Evolutionary conservation across 2,329 filamentous ascomycete species (phyloP).

Genomic region (Tolypocladium endophyticum): DNA sequence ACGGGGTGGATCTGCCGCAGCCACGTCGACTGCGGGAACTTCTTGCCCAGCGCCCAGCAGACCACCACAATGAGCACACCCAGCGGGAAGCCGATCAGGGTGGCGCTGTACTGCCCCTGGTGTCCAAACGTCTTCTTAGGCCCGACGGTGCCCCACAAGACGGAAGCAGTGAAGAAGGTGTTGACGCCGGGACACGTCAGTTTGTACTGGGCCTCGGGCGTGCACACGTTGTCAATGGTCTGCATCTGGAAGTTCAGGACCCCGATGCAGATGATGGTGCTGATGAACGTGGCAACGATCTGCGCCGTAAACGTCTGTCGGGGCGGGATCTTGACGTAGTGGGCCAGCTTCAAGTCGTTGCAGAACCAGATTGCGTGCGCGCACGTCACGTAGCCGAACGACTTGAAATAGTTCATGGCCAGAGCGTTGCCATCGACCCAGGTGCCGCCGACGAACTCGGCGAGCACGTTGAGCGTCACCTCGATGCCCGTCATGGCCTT

Average conservation of each 20-base stretch:
- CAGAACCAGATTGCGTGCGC: constrained; percentile 41
- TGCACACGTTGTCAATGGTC: constrained; percentile 38
- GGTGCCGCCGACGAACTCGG: constrained; percentile 42
- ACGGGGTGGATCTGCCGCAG: constrained; percentile 36
- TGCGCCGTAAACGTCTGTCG: constrained; percentile 49
- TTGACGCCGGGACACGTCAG: constrained; percentile 42
- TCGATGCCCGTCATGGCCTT: constrained; percentile 42
- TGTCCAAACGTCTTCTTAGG: constrained; percentile 39
- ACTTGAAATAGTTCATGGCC: constrained; percentile 46
- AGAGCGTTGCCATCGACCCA: constrained; percentile 38
- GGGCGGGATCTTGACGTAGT: constrained; percentile 52
- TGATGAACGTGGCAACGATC: constrained; percentile 45
- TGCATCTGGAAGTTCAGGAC: constrained; percentile 39
- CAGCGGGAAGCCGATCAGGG: constrained; percentile 38
- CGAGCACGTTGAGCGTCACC: constrained; percentile 41
- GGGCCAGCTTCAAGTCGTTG: constrained; percentile 37
- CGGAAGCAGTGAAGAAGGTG: constrained; percentile 45
- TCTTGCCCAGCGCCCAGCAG: constrained; percentile 28
- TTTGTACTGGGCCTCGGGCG: constrained; percentile 32
- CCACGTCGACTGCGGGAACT: constrained; percentile 28
- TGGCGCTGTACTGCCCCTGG: constrained; percentile 35
- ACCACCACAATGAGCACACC: constrained; percentile 33
- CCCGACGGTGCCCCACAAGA: constrained; percentile 45
- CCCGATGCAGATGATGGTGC: constrained; percentile 38
- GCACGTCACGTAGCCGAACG: constrained; percentile 37